Conservation (phyloP, 495 filamentous ascomycete genomes). For the Talaromyces liani region DNA sequence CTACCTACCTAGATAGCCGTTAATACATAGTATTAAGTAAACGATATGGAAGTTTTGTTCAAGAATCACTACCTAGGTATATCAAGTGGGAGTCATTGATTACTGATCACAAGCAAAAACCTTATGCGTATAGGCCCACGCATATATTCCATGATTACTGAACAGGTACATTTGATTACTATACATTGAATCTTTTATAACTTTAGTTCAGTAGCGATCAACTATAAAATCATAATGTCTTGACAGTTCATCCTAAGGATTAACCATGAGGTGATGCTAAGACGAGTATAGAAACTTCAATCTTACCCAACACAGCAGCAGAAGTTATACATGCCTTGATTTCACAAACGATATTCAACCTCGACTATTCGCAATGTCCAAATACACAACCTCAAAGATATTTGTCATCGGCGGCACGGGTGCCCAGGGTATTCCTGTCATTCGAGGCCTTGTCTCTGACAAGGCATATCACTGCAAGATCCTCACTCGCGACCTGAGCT, state of each 20-base stretch:
- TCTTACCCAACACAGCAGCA: neutral
- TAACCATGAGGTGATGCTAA: no score
- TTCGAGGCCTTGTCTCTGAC: slow-evolving; percentile 33
- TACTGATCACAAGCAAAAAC: no score
- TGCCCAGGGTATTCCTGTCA: slow-evolving; percentile 45
- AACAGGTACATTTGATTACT: neutral
- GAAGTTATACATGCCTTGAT: neutral
- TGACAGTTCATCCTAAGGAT: neutral
- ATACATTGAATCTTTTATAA: neutral
- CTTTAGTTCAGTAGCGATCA: neutral
- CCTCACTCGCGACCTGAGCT: slow-evolving; percentile 41
- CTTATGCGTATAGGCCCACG: no score
- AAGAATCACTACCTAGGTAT: no score
- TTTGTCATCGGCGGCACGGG: slow-evolving; percentile 45
- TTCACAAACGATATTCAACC: neutral
- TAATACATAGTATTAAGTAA: no score
- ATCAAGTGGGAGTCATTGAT: no score
- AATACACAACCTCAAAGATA: slow-evolving; percentile 13
- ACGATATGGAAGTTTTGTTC: no score
- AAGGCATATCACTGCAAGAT: slow-evolving; percentile 34
- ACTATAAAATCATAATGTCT: neutral
- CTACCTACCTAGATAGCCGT: no score
- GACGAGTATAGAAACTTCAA: neutral
- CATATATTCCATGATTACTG: neutral
- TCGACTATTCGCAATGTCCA: neutral